Evolutionary conservation across 805 yeast species (phyloP), one percentile per base, ranked within the genome.

Genomic region (Nakazawaea siamensis): DNA sequence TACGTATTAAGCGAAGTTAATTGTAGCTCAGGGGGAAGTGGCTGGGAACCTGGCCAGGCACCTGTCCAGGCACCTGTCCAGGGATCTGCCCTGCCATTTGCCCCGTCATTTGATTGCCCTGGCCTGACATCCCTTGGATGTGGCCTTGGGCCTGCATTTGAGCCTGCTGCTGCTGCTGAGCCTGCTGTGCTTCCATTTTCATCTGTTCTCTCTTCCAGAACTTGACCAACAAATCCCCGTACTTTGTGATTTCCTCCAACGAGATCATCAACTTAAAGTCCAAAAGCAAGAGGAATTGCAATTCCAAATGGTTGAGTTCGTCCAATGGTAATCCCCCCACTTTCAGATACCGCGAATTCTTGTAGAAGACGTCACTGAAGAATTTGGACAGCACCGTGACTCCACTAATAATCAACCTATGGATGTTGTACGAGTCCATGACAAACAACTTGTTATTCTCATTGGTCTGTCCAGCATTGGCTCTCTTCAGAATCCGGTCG

Each of bases 381-480:
- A 90, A 90, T 62, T 92, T 92, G 25, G 95, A 82, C 18, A 95
- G 85, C 18, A 92, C 97, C 0, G 99, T 90, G 41, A 92, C 80
- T 4, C 97, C 97, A 10, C 95, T 82, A 31, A 92, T 90, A 33
- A 92, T 84, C 44, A 92, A 67, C 42, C 99, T 70, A 59, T 92
- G 99, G 43, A 92, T 87, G 55, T 92, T 92, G 58, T 82, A 90
- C 39, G 94, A 81, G 58, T 92, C 97, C 88, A 92, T 85, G 8
- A 90, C 95, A 55, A 92, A 88, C 40, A 85, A 58, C 54, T 82
- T 90, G 34, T 64, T 70, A 34, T 47, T 54, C 54, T 33, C 48
- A 15, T 27, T 29, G 29, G 53, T 48, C 18, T 57, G 60, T 3
- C 62, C 63, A 21, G 61, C 70, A 50, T 83, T 81, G 28, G 92